A percentile compares a stretch with the other conserved stretches of the same genome.
Conservation (phyloP, 1,139 yeast species). For the Blastobotrys arbuscula region DNA sequence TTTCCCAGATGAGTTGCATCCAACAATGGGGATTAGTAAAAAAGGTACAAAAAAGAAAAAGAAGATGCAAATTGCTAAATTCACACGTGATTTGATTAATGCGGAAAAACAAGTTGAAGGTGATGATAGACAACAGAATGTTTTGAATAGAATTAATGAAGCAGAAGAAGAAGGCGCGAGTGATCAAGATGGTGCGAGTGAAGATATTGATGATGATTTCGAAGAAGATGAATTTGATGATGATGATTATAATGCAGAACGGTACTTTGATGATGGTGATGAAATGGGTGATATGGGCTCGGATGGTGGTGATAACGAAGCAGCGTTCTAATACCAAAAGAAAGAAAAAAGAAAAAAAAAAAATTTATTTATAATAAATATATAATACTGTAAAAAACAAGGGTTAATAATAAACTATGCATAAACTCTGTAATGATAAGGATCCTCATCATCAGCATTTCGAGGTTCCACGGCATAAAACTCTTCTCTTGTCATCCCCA, state of each 20-base stretch:
- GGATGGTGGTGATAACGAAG: constrained; percentile 40
- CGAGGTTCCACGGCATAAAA: constrained; percentile 21
- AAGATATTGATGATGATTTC: constrained; percentile 75
- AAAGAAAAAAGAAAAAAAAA: neutral
- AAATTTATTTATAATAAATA: constrained; percentile 5
- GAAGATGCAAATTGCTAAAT: constrained; percentile 25
- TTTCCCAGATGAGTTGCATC: constrained; percentile 76
- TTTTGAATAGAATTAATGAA: constrained; percentile 26
- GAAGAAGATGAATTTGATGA: constrained; percentile 70
- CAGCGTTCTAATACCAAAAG: constrained; percentile 18
- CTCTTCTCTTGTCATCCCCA: constrained; percentile 29
- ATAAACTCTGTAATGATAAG: constrained; percentile 13
- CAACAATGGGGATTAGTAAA: constrained; percentile 64
- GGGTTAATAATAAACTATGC: constrained; percentile 7
- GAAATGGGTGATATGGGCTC: constrained; percentile 45
- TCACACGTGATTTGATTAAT: constrained; percentile 29
- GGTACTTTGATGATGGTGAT: constrained; percentile 46
- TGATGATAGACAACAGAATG: constrained; percentile 30
- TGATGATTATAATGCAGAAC: constrained; percentile 63
- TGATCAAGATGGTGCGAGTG: constrained; percentile 58
- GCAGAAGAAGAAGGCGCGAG: constrained; percentile 46
- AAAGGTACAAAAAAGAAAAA: constrained; percentile 26
- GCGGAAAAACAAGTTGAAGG: constrained; percentile 47
- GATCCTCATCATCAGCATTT: constrained; percentile 18
- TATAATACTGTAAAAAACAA: neutral